A percentile compares a stretch with the other conserved stretches of the same genome.
Evolutionary conservation across 2,329 filamentous ascomycete species (phyloP).

Genomic region (Phaeosphaeriaceae sp.): DNA sequence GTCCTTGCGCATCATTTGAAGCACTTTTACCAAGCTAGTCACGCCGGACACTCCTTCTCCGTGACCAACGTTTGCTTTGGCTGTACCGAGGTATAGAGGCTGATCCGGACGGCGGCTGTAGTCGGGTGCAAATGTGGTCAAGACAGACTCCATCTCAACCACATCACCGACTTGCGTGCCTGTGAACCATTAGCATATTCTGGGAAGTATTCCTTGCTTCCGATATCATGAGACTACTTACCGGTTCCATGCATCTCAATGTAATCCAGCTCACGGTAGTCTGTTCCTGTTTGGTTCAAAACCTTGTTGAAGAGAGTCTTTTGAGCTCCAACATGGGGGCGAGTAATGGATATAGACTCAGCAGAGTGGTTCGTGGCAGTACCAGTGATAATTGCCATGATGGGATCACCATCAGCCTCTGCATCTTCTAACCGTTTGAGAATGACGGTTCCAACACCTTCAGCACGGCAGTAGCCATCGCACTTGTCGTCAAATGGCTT

Average conservation of each 20-base stretch:
- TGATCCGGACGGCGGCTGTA: too few species aligned
- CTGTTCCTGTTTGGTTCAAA: constrained; percentile 42
- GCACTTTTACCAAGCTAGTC: constrained; percentile 38
- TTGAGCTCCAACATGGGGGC: constrained; percentile 29
- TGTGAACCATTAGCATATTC: too few species aligned
- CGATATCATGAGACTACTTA: too few species aligned
- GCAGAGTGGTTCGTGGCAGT: constrained; percentile 54
- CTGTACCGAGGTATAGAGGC: too few species aligned
- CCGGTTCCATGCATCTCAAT: constrained; percentile 42
- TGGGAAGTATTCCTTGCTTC: too few species aligned
- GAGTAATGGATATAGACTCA: constrained; percentile 33
- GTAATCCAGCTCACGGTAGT: constrained; percentile 35
- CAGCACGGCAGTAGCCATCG: constrained; percentile 47
- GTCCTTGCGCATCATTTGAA: constrained; percentile 44
- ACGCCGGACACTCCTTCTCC: constrained; percentile 43
- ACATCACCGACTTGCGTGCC: constrained; percentile 37
- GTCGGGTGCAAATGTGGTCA: too few species aligned
- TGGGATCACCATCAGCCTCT: constrained; percentile 45
- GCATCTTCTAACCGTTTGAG: constrained; percentile 47
- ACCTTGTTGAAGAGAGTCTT: constrained; percentile 14
- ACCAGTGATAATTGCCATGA: constrained; percentile 35
- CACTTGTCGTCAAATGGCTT: constrained; percentile 43
- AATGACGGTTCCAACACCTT: constrained; percentile 36
- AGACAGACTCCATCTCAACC: too few species aligned
- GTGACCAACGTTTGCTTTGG: constrained; percentile 47